Percentiles rank a stretch among this genome's conserved stretches.
phyloP scores from a whole-genome alignment of 1,284 basidiomycete species.

The Laetiporus sulphureus region DNA sequence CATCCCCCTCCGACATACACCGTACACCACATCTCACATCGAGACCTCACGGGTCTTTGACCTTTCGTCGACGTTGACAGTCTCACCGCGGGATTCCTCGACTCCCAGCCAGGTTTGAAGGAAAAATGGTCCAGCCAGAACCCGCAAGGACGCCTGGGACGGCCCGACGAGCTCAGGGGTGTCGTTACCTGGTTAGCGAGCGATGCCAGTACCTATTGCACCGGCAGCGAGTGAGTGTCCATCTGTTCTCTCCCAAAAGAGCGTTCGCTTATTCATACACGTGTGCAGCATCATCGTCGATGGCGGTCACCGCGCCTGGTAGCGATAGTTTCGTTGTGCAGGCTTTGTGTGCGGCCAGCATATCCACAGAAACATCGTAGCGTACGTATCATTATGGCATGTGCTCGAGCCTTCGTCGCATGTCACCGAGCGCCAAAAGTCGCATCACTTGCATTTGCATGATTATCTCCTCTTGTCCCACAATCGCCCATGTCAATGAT shows the following conservation, averaged over 20 bases:
- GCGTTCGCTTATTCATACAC: background rate
- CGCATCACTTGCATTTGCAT: too few species aligned
- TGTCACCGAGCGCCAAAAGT: too few species aligned
- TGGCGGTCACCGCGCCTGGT: constrained; percentile 71
- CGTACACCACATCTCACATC: too few species aligned
- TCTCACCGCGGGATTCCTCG: constrained; percentile 75
- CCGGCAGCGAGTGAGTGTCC: constrained; percentile 62
- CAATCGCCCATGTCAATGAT: too few species aligned
- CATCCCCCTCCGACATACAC: too few species aligned
- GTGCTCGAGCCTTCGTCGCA: too few species aligned
- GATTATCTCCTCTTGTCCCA: too few species aligned
- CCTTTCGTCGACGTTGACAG: too few species aligned
- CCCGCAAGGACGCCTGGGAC: constrained; percentile 72
- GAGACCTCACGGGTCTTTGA: too few species aligned
- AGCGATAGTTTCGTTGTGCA: too few species aligned
- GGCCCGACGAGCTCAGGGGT: constrained; percentile 75
- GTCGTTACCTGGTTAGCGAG: constrained; percentile 74
- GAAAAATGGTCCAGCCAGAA: constrained; percentile 74
- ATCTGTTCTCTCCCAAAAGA: background rate
- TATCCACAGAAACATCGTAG: too few species aligned
- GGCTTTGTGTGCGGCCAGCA: background rate
- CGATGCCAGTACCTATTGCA: constrained; percentile 71
- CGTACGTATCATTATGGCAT: background rate
- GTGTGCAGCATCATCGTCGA: constrained; percentile 54
- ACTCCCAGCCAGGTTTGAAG: constrained; percentile 61